phyloP scores from a whole-genome alignment of 2,329 filamentous ascomycete species.

The Neocatenulostroma microsporum region DNA sequence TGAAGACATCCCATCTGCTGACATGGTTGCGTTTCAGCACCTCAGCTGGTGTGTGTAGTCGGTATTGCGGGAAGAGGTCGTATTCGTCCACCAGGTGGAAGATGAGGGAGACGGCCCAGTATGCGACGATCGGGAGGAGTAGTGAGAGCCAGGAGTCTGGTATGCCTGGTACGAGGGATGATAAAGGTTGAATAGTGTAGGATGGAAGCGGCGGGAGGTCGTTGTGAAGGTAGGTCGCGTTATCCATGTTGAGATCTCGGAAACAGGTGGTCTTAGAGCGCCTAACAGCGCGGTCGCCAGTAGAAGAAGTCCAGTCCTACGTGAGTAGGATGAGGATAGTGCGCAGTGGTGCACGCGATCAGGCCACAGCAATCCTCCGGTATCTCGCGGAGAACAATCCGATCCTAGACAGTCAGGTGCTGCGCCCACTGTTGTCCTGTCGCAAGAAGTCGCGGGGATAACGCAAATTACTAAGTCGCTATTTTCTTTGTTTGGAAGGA shows the following conservation, averaged over 20 bases:
- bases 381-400: too few species aligned
- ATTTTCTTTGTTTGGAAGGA: conserved; percentile 15
- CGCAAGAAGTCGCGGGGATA: too few species aligned
- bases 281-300: too few species aligned
- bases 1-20: conserved; percentile 72
- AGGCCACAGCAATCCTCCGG: too few species aligned
- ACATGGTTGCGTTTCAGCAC: conserved; percentile 82
- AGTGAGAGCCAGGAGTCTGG: conserved; percentile 75
- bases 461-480: not conserved
- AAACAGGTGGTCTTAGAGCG: too few species aligned
- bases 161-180: conserved; percentile 66
- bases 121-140: conserved; percentile 68
- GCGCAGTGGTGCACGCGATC: too few species aligned
- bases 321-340: too few species aligned
- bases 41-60: conserved; percentile 90
- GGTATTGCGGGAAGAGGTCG: conserved; percentile 83
- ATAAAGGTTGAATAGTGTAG: conserved; percentile 65
- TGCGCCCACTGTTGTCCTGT: too few species aligned
- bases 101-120: conserved; percentile 78
- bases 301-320: too few species aligned
- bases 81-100: conserved; percentile 83
- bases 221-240: conserved; percentile 42
- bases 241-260: too few species aligned
- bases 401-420: too few species aligned
- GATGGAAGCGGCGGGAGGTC: conserved; percentile 75